A percentile compares a stretch with the other conserved stretches of the same genome.
These are phyloP conservation scores for Metarhizium guizhouense DNA, from an alignment of 2,329 filamentous ascomycete species.

Conservation along the genomic window DNA sequence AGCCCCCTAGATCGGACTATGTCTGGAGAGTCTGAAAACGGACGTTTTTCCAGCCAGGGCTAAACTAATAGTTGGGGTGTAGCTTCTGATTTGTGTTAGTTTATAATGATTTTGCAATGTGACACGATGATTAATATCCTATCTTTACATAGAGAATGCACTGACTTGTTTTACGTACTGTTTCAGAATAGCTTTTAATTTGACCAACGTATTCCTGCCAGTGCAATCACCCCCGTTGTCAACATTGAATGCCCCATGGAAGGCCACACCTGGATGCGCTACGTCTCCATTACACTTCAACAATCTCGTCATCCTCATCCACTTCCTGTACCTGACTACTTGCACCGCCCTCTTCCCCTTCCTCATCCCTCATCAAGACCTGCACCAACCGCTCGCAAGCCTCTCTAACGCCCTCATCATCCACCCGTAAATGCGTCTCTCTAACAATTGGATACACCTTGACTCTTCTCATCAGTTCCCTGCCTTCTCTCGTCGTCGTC, in stretches of 20 bases:
- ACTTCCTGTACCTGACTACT: constrained; percentile 34
- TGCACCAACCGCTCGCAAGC: constrained; percentile 86
- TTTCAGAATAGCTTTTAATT: not conserved
- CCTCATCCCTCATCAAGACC: constrained; percentile 73
- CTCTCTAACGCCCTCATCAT: constrained; percentile 73
- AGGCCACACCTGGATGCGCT: no score
- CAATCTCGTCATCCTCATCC: constrained; percentile 44
- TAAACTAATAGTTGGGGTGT: not conserved
- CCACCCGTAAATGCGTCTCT: constrained; percentile 71
- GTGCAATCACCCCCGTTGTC: not conserved
- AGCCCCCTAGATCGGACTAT: not conserved
- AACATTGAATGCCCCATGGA: not conserved
- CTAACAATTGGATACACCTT: constrained; percentile 85
- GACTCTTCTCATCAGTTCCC: constrained; percentile 64
- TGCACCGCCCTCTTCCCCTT: constrained; percentile 26
- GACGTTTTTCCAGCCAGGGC: not conserved
- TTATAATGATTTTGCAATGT: not conserved
- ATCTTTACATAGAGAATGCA: not conserved
- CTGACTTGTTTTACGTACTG: not conserved
- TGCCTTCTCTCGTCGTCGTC: constrained; percentile 66
- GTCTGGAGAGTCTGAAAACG: not conserved
- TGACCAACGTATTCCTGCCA: not conserved
- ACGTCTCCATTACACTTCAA: constrained; percentile 36
- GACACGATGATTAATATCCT: not conserved
- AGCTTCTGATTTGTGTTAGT: not conserved